Base-by-base conservation (phyloP, 441 rosid genomes). In the Populus hybrid region DNA sequence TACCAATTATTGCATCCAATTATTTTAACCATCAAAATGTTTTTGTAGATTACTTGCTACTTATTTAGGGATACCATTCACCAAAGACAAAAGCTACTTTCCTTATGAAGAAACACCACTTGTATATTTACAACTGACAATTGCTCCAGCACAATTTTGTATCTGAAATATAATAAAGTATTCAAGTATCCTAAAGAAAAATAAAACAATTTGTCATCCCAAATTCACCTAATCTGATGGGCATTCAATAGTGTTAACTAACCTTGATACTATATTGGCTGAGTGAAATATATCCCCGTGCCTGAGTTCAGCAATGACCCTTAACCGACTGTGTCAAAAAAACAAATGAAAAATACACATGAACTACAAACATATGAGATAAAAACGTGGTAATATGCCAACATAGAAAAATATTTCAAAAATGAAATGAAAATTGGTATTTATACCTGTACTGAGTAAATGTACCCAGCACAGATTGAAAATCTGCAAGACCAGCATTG, bases 191-290 rank as follows among this genome's bases (percentile, higher is more conserved):
- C 31, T 35, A 36, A 2, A 40, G 64, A 4, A 29, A 74, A 73
- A 40, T 67, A 56, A 20, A 31, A 71, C 45, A 75, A 72, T 29
- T 38, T 6, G 1, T 18, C 38, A 26, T 53, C 38, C n/a, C 65
- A 64, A 31, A 75, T 24, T 12, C 68, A 65, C 68, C 33, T 26
- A 24, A 26, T 65, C 18, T 24, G 1, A 0, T 26, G 11, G 72
- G 26, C 53, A 69, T 28, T 53, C 69, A 18, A 72, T 71, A 66
- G 74, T 26, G 61, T 45, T 42, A 68, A 74, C 84, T 76, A 79
- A 92, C 98, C 98, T 94, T 79, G 98, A 94, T 73, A 96, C 97
- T 81, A 96, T 93, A 87, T 97, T 97, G 84, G 98, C 98, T 36
- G 99, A 89, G 91, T 94, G 99, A 84, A 97, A 97, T 79, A 93